Base-by-base conservation (phyloP, 768 basidiomycete genomes). In the Rhodotorula toruloides region DNA sequence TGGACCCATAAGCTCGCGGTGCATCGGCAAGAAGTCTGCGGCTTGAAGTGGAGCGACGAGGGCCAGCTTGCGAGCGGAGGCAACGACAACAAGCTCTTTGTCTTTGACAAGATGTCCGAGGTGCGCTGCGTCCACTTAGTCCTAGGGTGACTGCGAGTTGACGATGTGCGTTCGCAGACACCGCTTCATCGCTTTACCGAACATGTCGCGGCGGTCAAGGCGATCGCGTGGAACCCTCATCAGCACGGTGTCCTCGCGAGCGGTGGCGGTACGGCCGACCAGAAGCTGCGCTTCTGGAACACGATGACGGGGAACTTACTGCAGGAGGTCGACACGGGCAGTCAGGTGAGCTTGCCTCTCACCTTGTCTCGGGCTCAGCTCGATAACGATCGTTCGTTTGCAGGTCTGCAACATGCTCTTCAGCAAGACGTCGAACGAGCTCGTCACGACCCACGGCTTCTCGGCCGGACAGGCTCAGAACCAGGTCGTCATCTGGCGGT, bases 251-350 rank as follows among this genome's bases (percentile, higher is more conserved):
- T 97, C 4, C 79, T 98, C 40, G 96, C 94, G 1, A 91, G 89
- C 12, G 96, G 96, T 10, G 94, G 94, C 16, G 96, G 94, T 13
- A 99, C 94, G n/a, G 92, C 96, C 73, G 96, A 98, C 77, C 94
- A 93, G 78, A 94, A 92, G 76, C 92, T 99, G 50, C 82, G 93
- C 64, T 97, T 96, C 76, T 99, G 96, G 94, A 98, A 99, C 76
- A 89, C 88, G 12, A 80, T 84, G 42, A 90, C 85, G 58, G 96
- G 94, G 37, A 84, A 83, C 31, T 84, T 94, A 84, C 80, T 96
- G 64, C 70, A 63, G 42, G 87, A 91, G 76, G 81, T 92, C 54
- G 93, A 98, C 77, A 98, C 96, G 0, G 96, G 96, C 8, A 91
- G 89, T 68, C 94, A 99, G 83, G 93, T 94, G 64, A 61, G 85